Evolutionary conservation across 1,284 basidiomycete species (phyloP), one percentile per base, ranked within the genome.

Genomic region (Bjerkandera adusta): DNA sequence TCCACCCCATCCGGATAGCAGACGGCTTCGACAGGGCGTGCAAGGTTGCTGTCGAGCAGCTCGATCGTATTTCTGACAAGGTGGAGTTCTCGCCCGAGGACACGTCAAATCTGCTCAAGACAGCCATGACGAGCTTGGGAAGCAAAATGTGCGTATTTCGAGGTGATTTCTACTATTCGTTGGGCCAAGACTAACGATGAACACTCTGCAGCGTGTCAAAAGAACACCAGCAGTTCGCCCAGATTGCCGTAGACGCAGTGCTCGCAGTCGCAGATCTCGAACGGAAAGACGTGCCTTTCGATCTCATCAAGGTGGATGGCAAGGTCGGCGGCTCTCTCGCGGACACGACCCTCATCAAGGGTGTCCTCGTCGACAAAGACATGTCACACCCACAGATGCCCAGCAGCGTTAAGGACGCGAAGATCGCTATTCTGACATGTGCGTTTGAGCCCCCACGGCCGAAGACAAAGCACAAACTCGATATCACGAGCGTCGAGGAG

Each of bases 321-420:
- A 99, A 99, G 73, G 94, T 98, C 54, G 97, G 96, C 45, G 96
- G 97, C 36, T 92, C 92, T 7, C 81, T 99, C 37, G 92, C 92
- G 26, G 97, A 99, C 70, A 98, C 92, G 6, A 79, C 81, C 25
- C 81, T 97, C 56, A 94, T 97, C 67, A 88, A 90, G 59, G 95
- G 96, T 59, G 96, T 99, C 34, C 89, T 99, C 56, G 83, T 99
- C 66, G 95, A 99, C 84, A 97, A 99, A 72, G 95, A 99, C 73
- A 95, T 99, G 86, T 97, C 94, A 18, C 96, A 99, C 64, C 91
- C 96, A 7, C 94, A 97, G 70, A 99, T 99, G 96, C 96, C 96
- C 8, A 83, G 81, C 49, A 77, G 74, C 36, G 85, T 99, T 56
- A 79, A 76, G 57, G 90, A 99, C 65, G 96, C 97, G 50, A 86